Percentiles rank a stretch among this genome's conserved stretches.
These are phyloP conservation scores for Paramyrothecium roridum DNA, from an alignment of 2,329 filamentous ascomycete genomes.

Conservation along the genomic window DNA sequence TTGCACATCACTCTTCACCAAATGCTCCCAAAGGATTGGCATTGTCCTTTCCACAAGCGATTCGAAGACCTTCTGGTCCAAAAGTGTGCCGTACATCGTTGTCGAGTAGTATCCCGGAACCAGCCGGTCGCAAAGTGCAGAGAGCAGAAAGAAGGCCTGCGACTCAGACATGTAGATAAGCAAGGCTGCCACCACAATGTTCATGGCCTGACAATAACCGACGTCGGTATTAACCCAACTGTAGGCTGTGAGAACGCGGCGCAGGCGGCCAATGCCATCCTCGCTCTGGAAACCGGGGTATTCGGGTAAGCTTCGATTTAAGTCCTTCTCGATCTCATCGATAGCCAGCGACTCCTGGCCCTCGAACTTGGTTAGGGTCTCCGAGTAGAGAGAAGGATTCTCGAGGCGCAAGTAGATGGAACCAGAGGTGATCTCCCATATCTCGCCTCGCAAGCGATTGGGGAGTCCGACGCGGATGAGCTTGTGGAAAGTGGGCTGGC, in stretches of 20 bases:
- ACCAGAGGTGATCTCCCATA: constrained; percentile 93
- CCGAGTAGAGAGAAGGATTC: constrained; percentile 76
- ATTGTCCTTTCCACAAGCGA: constrained; percentile 98
- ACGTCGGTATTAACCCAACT: constrained; percentile 96
- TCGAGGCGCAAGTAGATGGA: constrained; percentile 86
- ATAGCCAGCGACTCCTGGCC: constrained; percentile 91
- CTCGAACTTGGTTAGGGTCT: constrained; percentile 79
- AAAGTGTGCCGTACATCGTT: constrained; percentile 96
- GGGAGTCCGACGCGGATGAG: constrained; percentile 92
- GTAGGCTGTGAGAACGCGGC: constrained; percentile 91
- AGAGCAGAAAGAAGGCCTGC: constrained; percentile 93
- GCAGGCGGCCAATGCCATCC: constrained; percentile 85
- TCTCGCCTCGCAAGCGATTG: constrained; percentile 87
- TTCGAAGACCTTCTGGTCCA: constrained; percentile 97
- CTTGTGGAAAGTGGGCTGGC: constrained; percentile 97
- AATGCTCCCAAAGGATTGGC: constrained; percentile 96
- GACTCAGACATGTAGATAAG: constrained; percentile 97
- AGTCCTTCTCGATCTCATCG: constrained; percentile 97
- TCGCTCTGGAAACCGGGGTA: constrained; percentile 97
- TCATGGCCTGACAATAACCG: constrained; percentile 99
- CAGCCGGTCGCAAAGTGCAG: constrained; percentile 85
- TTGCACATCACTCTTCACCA: constrained; percentile 96
- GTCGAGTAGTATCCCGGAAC: constrained; percentile 97
- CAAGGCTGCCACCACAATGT: constrained; percentile 96
- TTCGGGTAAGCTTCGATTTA: constrained; percentile 93